Evolutionary conservation across 2,329 filamentous ascomycete species (phyloP).

Genomic region (Pseudogymnoascus sp.): DNA sequence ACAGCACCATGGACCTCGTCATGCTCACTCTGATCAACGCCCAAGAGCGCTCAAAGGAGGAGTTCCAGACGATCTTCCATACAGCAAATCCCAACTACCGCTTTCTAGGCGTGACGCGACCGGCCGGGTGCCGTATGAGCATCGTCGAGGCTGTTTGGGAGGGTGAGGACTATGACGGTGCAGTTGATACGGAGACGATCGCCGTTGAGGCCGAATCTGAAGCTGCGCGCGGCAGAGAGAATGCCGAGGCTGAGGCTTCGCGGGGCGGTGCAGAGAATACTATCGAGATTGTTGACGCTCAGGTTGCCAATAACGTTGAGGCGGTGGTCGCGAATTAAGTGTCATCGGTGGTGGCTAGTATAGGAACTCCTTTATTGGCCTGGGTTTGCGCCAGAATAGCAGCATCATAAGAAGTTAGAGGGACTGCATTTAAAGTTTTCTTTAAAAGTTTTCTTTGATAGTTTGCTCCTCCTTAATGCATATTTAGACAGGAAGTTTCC

Average conservation of each 20-base stretch:
- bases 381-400: neutral
- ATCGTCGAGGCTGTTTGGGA: conserved; percentile 42
- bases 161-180: conserved; percentile 20
- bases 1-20: conserved; percentile 40
- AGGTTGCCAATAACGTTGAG: neutral
- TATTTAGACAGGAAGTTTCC: neutral
- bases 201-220: neutral
- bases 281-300: neutral
- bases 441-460: neutral
- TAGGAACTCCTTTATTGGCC: neutral
- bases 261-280: neutral
- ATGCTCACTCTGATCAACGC: conserved; percentile 45
- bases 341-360: neutral
- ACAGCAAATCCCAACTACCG: conserved; percentile 35
- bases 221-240: neutral
- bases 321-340: neutral
- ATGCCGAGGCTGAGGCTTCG: neutral
- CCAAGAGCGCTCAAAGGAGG: conserved; percentile 39
- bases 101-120: conserved; percentile 37
- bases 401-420: neutral
- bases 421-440: neutral
- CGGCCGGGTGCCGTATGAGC: conserved; percentile 38
- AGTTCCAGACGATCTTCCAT: conserved; percentile 39
- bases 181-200: neutral
- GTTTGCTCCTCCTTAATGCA: neutral